A percentile compares a stretch with the other conserved stretches of the same genome.
Evolutionary conservation across 441 rosid species (phyloP).

Genomic region (Breynia disticha): DNA sequence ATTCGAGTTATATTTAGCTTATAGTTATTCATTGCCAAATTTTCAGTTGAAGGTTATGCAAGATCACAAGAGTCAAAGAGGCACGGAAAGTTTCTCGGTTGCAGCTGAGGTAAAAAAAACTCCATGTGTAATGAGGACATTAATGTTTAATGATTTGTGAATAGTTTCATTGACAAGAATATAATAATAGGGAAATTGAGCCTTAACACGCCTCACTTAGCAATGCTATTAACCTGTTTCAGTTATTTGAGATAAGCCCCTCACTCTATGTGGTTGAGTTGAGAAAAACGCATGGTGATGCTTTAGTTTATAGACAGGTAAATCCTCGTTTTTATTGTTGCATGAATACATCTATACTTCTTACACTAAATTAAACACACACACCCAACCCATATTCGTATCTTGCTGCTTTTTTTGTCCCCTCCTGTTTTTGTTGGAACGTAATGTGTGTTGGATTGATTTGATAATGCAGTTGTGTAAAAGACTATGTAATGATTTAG

Average conservation of each 20-base stretch:
- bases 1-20: not conserved
- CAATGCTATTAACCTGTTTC: not conserved
- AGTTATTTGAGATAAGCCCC: constrained; percentile 79
- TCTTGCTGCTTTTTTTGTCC: not conserved
- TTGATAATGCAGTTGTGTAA: constrained; percentile 57
- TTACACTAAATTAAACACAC: not conserved
- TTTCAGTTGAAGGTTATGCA: constrained; percentile 62
- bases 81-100: constrained; percentile 53
- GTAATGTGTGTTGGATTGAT: too few relatives aligned
- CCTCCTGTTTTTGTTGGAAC: not conserved
- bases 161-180: too few relatives aligned
- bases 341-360: too few relatives aligned
- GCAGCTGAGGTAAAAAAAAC: constrained; percentile 85
- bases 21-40: not conserved
- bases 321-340: not conserved
- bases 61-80: constrained; percentile 47
- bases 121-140: not conserved
- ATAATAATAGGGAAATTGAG: too few relatives aligned
- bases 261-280: constrained; percentile 79
- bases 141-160: too few relatives aligned
- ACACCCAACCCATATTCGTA: too few relatives aligned
- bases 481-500: constrained; percentile 60
- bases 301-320: constrained; percentile 79
- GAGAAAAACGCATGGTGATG: constrained; percentile 76
- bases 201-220: too few relatives aligned